A percentile compares a stretch with the other conserved stretches of the same genome.
Evolutionary conservation across 2,329 filamentous ascomycete genomes (phyloP).

Genomic region (Graphiopsis chlorocephala): DNA sequence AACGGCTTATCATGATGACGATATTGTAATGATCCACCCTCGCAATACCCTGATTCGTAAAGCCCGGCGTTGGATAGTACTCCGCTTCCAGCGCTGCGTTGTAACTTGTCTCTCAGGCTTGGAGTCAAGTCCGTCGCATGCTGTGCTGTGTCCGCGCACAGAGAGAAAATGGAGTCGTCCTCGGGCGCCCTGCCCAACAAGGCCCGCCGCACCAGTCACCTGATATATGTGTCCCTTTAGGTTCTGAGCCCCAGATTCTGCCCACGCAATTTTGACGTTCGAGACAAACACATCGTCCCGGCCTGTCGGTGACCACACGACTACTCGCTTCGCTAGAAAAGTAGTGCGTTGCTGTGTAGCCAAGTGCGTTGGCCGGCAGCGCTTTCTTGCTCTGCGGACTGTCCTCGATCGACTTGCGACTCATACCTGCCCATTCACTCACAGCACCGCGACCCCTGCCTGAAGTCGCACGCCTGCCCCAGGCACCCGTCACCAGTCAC

Average conservation of each 20-base stretch:
- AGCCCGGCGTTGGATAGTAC: not conserved
- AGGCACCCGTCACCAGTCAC: not conserved
- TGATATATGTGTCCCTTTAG: slow-evolving; percentile 12
- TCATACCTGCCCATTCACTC: slow-evolving; percentile 3
- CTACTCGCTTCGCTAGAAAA: slow-evolving; percentile 15
- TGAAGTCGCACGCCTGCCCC: not conserved
- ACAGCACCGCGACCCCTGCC: slow-evolving; percentile 6
- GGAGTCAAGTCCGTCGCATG: slow-evolving; percentile 6
- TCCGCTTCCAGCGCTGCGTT: slow-evolving; percentile 3
- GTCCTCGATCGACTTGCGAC: not conserved
- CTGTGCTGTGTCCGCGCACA: not conserved
- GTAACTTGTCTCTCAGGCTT: slow-evolving; percentile 6
- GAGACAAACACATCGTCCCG: not conserved
- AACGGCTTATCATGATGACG: not conserved
- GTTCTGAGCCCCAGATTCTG: slow-evolving; percentile 11
- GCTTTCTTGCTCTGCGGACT: not conserved
- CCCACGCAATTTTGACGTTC: slow-evolving; percentile 17
- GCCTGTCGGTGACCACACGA: slow-evolving; percentile 14
- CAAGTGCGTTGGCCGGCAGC: not conserved
- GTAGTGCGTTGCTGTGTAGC: slow-evolving; percentile 15
- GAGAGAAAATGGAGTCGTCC: slow-evolving; percentile 1
- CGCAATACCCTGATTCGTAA: slow-evolving; percentile 2
- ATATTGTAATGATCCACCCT: not conserved
- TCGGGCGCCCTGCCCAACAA: not conserved
- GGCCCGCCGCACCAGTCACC: slow-evolving; percentile 6